Conservation (phyloP, 768 basidiomycete genomes). For the Lentinula lateritia region DNA sequence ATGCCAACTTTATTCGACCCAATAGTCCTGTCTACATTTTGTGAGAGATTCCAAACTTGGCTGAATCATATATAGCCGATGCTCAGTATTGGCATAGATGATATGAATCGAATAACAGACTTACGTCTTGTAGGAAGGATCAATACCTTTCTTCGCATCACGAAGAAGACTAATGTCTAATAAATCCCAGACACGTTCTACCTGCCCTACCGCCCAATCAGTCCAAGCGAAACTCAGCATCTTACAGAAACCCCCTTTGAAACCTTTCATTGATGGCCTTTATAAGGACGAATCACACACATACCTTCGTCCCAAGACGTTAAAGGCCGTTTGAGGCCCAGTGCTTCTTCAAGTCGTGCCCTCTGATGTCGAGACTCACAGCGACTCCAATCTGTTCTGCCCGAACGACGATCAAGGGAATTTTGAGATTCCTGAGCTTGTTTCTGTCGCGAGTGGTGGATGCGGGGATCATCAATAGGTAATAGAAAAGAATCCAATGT, state of each 20-base stretch:
- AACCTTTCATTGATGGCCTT: conserved; percentile 6
- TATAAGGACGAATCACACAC: conserved; percentile 8
- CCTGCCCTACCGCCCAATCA: conserved; percentile 90
- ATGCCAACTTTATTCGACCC: conserved; percentile 79
- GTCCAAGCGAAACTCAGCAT: conserved; percentile 88
- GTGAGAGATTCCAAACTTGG: conserved; percentile 92
- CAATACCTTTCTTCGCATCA: conserved; percentile 72
- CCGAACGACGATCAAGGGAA: conserved; percentile 59
- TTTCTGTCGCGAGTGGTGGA: conserved; percentile 83
- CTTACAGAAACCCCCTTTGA: conserved; percentile 72
- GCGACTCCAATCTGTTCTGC: conserved; percentile 84
- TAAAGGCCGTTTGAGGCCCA: conserved; percentile 80
- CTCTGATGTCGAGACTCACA: conserved; percentile 92
- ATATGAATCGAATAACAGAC: conserved; percentile 18
- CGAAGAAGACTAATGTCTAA: conserved; percentile 89
- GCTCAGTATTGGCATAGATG: conserved; percentile 8
- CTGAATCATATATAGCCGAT: conserved; percentile 28
- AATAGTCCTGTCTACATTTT: conserved; percentile 91
- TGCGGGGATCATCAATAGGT: conserved; percentile 85
- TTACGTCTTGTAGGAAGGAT: conserved; percentile 87
- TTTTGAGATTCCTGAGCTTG: conserved; percentile 67
- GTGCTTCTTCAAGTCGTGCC: conserved; percentile 73
- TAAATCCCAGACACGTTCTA: conserved; percentile 92
- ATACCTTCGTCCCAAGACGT: conserved; percentile 92
- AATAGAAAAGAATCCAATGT: conserved; percentile 91